Percentiles rank a stretch among this genome's conserved stretches.
Evolutionary conservation across 106 monocot genomes (phyloP).

Genomic region (Iris macrosiphon): DNA sequence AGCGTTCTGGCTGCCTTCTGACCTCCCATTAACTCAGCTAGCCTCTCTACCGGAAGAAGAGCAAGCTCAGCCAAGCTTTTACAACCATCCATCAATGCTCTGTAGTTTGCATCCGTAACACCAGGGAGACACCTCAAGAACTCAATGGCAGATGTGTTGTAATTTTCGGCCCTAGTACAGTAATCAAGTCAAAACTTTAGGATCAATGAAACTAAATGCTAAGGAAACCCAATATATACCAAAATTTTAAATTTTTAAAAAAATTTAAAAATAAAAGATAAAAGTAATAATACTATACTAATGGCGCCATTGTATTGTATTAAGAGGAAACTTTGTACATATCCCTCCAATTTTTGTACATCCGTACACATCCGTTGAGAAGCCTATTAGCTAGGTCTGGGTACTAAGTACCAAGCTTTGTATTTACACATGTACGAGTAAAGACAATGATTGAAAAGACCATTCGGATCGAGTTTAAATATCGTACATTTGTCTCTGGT

Average conservation of each 20-base stretch:
- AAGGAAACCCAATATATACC: background rate
- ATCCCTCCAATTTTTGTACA: too few species aligned
- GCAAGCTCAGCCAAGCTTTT: slow-evolving; percentile 80
- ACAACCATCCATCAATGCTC: slow-evolving; percentile 88
- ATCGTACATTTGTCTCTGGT: too few species aligned
- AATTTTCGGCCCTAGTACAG: slow-evolving; percentile 83
- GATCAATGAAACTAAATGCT: background rate
- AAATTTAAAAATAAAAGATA: too few species aligned
- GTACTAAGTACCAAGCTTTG: too few species aligned
- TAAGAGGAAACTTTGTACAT: too few species aligned
- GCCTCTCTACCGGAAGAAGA: slow-evolving; percentile 73
- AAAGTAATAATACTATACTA: too few species aligned
- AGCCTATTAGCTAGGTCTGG: too few species aligned
- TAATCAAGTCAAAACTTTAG: background rate
- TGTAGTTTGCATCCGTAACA: slow-evolving; percentile 90
- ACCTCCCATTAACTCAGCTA: slow-evolving; percentile 88
- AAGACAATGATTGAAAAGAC: too few species aligned
- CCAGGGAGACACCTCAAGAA: slow-evolving; percentile 95
- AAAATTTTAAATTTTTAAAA: background rate
- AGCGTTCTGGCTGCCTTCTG: slow-evolving; percentile 81
- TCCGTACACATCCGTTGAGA: too few species aligned
- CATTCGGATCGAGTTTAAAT: too few species aligned
- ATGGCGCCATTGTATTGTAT: too few species aligned
- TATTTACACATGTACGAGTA: too few species aligned
- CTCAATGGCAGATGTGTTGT: slow-evolving; percentile 91